Evolutionary conservation across 164 flowering plant genomes (phyloP), one percentile per base, ranked within the genome.

Genomic region (Chimonanthus salicifolius): DNA sequence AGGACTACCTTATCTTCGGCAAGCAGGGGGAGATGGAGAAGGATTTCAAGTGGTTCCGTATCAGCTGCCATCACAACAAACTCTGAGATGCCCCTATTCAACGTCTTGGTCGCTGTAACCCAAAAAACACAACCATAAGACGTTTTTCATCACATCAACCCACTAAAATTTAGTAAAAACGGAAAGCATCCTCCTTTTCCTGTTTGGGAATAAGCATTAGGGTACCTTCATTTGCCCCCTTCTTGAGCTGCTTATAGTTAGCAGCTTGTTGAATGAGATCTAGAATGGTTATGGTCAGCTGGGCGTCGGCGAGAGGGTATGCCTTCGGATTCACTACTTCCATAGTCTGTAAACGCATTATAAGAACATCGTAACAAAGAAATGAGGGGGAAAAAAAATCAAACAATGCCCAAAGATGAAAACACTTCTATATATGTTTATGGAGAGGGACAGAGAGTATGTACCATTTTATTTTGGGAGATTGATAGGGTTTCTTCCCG

Each of bases 11-110:
- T 93, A 67, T 93, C 98, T 67, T 93, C 97, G 2, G 97, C 97
- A 21, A 93, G 89, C 54, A 93, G 72, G 1, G 98, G 98, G 70
- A 93, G 88, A 71, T 93, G 97, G 69, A 93, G 91, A 75, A 93
- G 91, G 64, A 93, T 91, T 75, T 93, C 98, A 62, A 93, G 87
- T 0, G 98, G 97, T 81, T 93, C 92, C 0, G 95, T 81, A 58
- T 94, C 98, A 0, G 97, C 97, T 3, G 95, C 98, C 98, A 94
- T 90, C 51, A 94, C 98, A 1, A 94, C 80, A 70, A 94, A 94
- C 87, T 93, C 98, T 3, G 98, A 88, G 16, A 91, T 89, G 18
- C 97, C 98, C 71, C 97, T 85, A 77, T 91, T 93, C 20, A 90
- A 75, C 0, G 95, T 91, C 88, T 93, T 93, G 2, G 98, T 93